These are phyloP conservation scores for Candida yuanshanica DNA, from an alignment of 805 yeast genomes.

Conservation along the genomic window DNA sequence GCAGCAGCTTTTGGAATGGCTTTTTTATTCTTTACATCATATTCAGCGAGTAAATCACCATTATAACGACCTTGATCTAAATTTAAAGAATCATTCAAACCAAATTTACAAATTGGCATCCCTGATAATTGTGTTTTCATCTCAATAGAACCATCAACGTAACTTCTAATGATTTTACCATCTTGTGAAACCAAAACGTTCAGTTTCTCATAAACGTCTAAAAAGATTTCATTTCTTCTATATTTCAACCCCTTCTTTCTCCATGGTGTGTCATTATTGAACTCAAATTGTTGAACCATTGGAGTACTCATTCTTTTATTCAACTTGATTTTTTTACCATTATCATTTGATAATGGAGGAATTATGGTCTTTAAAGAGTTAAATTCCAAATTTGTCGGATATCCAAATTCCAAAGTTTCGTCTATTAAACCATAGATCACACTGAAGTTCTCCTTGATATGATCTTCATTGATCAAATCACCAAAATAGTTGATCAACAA, in stretches of 20 bases:
- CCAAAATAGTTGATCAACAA: constrained; percentile 42
- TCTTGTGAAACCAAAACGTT: constrained; percentile 62
- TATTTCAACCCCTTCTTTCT: constrained; percentile 65
- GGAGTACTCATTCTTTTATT: background rate
- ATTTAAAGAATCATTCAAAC: constrained; percentile 53
- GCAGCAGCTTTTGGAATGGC: constrained; percentile 37
- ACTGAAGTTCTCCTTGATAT: constrained; percentile 60
- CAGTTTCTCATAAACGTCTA: constrained; percentile 72
- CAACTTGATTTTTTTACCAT: background rate
- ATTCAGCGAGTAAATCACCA: constrained; percentile 22
- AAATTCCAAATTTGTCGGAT: constrained; percentile 60
- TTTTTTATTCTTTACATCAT: constrained; percentile 25
- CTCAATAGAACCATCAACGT: constrained; percentile 69
- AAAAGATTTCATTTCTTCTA: constrained; percentile 72
- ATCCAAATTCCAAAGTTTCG: constrained; percentile 73
- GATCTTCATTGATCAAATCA: constrained; percentile 32
- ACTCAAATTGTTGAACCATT: background rate
- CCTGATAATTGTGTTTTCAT: constrained; percentile 74
- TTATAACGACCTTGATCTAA: constrained; percentile 14
- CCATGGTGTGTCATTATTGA: constrained; percentile 44
- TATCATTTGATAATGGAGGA: constrained; percentile 19
- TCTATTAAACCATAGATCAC: constrained; percentile 72
- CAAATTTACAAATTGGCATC: constrained; percentile 78
- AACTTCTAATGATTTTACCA: constrained; percentile 60
- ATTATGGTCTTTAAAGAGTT: constrained; percentile 33